Base-by-base conservation (phyloP, 345 rosid genomes). In the Geranium rotundifolium region DNA sequence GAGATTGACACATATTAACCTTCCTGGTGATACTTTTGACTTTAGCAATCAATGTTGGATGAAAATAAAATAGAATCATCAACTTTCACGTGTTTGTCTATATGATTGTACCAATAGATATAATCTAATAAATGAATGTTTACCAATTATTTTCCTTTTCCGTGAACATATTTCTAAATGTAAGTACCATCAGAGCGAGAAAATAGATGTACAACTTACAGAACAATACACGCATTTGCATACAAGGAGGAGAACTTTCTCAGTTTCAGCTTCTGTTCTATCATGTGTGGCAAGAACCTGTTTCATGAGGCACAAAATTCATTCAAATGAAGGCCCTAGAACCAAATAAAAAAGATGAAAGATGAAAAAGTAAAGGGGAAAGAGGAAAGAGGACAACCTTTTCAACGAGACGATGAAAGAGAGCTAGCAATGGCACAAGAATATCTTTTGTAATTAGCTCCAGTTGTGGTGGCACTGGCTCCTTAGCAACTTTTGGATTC, bases 221-320 rank as follows among this genome's bases (percentile, higher is more conserved):
- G 95, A 71, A 76, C 79, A 84, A 80, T 87, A 79, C 39, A 87
- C 56, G 82, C 88, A 87, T 76, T 85, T 90, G 91, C 86, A 84
- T 65, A 80, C 69, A 57, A 80, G 66, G 65, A 79, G 90, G 72
- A 87, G 72, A 60, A 80, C 67, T 78, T 80, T 85, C 74, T 87
- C 91, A 15, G 66, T 64, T 74, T 81, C 90, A 69, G 70, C 17
- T 54, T 80, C 87, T 63, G 52, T 64, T 54, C 70, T 65, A 54
- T 56, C 69, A 19, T 63, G 65, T 41, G 65, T 62, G 57, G 75
- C 73, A 73, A 78, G 68, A 65, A 72, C 83, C 97, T 90, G 87
- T 61, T 70, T 74, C 62, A 79, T 62, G 57, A 63, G 74, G 49
- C 73, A 74, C 27, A 71, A 58, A 55, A 69, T 62, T 30, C 60